A percentile compares a stretch with the other conserved stretches of the same genome.
Evolutionary conservation across 306 rosid species (phyloP).

Genomic region (cucumber (Cucumis sativus)): DNA sequence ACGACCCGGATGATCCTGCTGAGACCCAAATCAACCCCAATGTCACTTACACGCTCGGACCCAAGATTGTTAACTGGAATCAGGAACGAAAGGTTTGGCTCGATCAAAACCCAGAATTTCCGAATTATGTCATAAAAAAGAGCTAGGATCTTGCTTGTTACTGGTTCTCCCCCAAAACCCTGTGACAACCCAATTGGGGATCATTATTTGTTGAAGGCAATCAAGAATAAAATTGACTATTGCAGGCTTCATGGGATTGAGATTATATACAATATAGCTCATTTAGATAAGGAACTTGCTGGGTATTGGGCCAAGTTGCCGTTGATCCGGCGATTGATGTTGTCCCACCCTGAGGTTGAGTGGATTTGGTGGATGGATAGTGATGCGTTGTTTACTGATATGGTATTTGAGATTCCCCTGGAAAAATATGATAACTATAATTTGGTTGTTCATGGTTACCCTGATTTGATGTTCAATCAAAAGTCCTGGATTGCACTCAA

Average conservation of each 20-base stretch:
- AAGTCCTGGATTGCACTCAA: slow-evolving; percentile 95
- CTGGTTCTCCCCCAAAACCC: slow-evolving; percentile 94
- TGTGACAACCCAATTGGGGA: slow-evolving; percentile 95
- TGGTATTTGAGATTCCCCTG: slow-evolving; percentile 75
- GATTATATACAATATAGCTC: slow-evolving; percentile 88
- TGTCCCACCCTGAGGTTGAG: slow-evolving; percentile 93
- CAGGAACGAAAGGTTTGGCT: slow-evolving; percentile 51
- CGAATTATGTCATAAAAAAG: slow-evolving; percentile 46
- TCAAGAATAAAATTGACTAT: slow-evolving; percentile 91
- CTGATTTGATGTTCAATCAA: slow-evolving; percentile 85
- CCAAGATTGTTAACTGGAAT: slow-evolving; percentile 66
- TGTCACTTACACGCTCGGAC: slow-evolving; percentile 67
- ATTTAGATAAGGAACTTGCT: slow-evolving; percentile 85
- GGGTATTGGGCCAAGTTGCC: slow-evolving; percentile 99
- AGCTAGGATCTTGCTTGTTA: slow-evolving; percentile 69
- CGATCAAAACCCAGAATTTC: slow-evolving; percentile 51
- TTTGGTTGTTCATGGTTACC: slow-evolving; percentile 85
- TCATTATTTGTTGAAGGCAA: slow-evolving; percentile 68
- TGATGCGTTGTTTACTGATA: slow-evolving; percentile 90
- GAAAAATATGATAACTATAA: slow-evolving; percentile 51
- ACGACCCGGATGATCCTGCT: slow-evolving; percentile 42
- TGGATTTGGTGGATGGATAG: slow-evolving; percentile 99
- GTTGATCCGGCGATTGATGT: slow-evolving; percentile 67
- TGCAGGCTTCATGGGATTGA: slow-evolving; percentile 95
- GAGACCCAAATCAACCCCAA: slow-evolving; percentile 43